A percentile compares a stretch with the other conserved stretches of the same genome.
Conservation (phyloP, 345 rosid species). For the Gossypium arboreum region DNA sequence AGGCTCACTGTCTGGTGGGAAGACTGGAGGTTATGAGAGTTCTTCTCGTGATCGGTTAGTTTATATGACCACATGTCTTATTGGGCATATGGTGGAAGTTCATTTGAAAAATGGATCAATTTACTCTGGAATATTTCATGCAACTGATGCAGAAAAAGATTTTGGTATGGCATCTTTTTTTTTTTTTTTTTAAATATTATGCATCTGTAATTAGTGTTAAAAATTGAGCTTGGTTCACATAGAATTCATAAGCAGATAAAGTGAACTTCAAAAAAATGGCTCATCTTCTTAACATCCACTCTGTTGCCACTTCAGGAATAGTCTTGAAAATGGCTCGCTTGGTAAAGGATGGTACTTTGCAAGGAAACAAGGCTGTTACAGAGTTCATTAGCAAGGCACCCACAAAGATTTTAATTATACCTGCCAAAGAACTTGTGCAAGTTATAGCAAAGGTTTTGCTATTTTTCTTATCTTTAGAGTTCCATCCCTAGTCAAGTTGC, state of each 20-base stretch:
- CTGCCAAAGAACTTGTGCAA: constrained; percentile 87
- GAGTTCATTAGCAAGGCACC: constrained; percentile 72
- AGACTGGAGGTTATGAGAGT: constrained; percentile 44
- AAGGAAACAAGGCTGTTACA: constrained; percentile 49
- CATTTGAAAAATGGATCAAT: constrained; percentile 86
- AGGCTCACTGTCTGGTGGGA: constrained; percentile 41
- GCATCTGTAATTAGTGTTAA: constrained; percentile 2
- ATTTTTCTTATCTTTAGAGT: constrained; percentile 12
- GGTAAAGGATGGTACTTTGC: constrained; percentile 56
- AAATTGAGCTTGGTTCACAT: constrained; percentile 7
- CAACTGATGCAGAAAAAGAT: constrained; percentile 71
- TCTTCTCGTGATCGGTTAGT: constrained; percentile 65
- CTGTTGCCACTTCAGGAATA: constrained; percentile 51
- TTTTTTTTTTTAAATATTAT: not conserved
- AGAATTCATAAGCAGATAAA: not conserved
- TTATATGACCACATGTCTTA: constrained; percentile 61
- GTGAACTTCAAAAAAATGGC: not conserved
- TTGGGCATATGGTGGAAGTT: constrained; percentile 86
- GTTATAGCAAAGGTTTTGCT: constrained; percentile 79
- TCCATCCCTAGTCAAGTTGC: constrained; percentile 10
- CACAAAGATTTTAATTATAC: constrained; percentile 59
- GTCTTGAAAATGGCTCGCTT: constrained; percentile 84
- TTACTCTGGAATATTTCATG: constrained; percentile 76
- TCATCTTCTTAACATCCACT: constrained; percentile 20
- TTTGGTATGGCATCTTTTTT: constrained; percentile 47